A percentile compares a stretch with the other conserved stretches of the same genome.
These are phyloP conservation scores for Eucalyptus cloeziana DNA, from an alignment of 345 rosid species.

Conservation along the genomic window DNA sequence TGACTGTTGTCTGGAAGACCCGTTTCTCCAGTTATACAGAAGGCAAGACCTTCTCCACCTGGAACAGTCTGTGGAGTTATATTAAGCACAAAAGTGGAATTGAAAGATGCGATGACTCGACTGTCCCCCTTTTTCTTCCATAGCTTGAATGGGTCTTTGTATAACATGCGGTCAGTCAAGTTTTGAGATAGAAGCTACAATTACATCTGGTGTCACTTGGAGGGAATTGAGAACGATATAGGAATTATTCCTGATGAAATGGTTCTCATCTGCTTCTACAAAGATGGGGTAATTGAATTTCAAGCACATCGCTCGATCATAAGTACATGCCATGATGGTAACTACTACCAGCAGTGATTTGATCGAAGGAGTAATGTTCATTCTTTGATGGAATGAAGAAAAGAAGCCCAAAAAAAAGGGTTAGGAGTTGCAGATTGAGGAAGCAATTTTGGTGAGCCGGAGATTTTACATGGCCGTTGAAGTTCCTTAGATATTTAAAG, in stretches of 20 bases:
- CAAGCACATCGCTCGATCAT: slow-evolving; percentile 8
- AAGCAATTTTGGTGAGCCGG: neutral
- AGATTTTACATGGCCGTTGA: neutral
- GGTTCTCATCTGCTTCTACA: neutral
- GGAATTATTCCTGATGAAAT: neutral
- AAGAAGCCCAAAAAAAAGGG: neutral
- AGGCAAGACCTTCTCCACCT: slow-evolving; percentile 75
- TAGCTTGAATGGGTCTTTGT: slow-evolving; percentile 21
- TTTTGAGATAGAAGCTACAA: slow-evolving; percentile 8
- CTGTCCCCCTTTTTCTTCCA: slow-evolving; percentile 2
- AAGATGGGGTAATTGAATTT: slow-evolving; percentile 22
- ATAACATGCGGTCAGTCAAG: slow-evolving; percentile 24
- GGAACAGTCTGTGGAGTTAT: slow-evolving; percentile 17
- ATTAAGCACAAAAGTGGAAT: slow-evolving; percentile 42
- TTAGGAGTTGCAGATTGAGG: neutral
- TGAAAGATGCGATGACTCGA: slow-evolving; percentile 18
- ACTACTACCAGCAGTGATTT: neutral
- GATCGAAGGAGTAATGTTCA: neutral
- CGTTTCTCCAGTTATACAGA: slow-evolving; percentile 16
- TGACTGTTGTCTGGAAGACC: slow-evolving; percentile 20
- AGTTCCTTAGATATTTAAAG: neutral
- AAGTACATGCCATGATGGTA: neutral
- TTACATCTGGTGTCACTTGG: slow-evolving; percentile 50
- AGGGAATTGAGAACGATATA: slow-evolving; percentile 9
- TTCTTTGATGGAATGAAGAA: neutral